phyloP scores from a whole-genome alignment of 345 rosid species.

The Melastoma malabathricum region DNA sequence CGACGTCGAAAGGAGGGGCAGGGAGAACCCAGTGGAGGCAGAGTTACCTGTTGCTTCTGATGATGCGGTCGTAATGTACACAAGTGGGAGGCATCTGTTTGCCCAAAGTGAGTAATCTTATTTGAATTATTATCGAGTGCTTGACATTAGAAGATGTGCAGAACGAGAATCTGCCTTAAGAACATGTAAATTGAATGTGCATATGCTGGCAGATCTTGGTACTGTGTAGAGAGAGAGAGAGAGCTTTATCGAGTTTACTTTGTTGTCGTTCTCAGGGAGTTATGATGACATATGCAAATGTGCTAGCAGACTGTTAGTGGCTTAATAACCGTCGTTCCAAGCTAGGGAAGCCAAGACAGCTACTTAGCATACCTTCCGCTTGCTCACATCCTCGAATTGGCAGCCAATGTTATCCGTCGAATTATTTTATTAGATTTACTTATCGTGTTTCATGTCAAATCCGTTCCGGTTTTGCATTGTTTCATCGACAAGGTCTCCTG shows the following conservation, averaged over 20 bases:
- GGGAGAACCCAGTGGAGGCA: conserved; percentile 51
- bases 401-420: conserved; percentile 52
- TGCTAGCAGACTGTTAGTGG: conserved; percentile 89
- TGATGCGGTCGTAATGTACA: conserved; percentile 93
- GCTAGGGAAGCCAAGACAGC: conserved; percentile 62
- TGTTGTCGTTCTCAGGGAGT: conserved; percentile 56
- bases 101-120: conserved; percentile 54
- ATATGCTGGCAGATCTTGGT: too few relatives aligned
- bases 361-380: conserved; percentile 86
- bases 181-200: too few relatives aligned
- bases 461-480: too few relatives aligned
- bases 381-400: conserved; percentile 96
- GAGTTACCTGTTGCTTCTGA: conserved; percentile 68
- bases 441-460: too few relatives aligned
- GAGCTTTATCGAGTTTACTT: too few relatives aligned
- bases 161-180: too few relatives aligned
- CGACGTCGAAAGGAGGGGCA: conserved; percentile 64
- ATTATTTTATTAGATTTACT: too few relatives aligned
- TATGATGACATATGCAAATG: conserved; percentile 96
- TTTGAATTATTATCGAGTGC: too few relatives aligned
- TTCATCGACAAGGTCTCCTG: conserved; percentile 90
- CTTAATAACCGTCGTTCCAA: conserved; percentile 86
- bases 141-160: too few relatives aligned
- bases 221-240: too few relatives aligned
- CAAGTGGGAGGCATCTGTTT: conserved; percentile 99